Percentiles rank a stretch among this genome's conserved stretches.
Evolutionary conservation across 495 filamentous ascomycete genomes (phyloP).

Genomic region (Hypoxylon fragiforme): DNA sequence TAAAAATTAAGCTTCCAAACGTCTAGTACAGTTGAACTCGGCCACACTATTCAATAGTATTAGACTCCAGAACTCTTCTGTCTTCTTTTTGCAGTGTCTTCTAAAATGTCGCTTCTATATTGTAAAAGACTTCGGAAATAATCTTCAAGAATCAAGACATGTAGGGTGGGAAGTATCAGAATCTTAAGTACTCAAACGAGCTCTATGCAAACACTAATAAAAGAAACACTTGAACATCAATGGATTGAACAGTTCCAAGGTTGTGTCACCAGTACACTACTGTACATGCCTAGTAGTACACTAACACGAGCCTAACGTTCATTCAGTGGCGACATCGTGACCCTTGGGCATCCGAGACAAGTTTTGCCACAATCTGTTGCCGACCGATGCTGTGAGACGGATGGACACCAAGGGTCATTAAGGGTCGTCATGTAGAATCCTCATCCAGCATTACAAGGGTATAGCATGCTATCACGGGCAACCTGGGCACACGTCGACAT

Average conservation of each 20-base stretch:
- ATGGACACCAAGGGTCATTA: no score
- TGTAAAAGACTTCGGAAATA: neutral
- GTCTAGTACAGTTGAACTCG: no score
- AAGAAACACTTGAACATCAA: no score
- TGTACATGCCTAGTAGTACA: no score
- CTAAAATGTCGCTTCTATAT: neutral
- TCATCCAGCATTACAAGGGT: constrained; percentile 24
- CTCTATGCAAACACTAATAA: no score
- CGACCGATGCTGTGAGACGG: constrained; percentile 26
- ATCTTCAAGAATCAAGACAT: neutral
- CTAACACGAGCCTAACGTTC: constrained; percentile 32
- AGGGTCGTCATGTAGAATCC: constrained; percentile 21
- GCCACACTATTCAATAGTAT: no score
- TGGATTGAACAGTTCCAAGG: no score
- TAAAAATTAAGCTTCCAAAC: no score
- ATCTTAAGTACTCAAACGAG: constrained; percentile 23
- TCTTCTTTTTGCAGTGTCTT: no score
- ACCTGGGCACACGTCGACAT: constrained; percentile 22
- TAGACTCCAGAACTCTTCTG: neutral
- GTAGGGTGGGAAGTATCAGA: constrained; percentile 2
- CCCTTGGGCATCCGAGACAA: constrained; percentile 26
- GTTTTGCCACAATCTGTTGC: constrained; percentile 32
- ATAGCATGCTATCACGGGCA: constrained; percentile 24
- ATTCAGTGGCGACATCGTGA: constrained; percentile 29
- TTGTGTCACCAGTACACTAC: constrained; percentile 22